These are phyloP conservation scores for Neltuma alba DNA, from an alignment of 306 rosid genomes.

Conservation along the genomic window DNA sequence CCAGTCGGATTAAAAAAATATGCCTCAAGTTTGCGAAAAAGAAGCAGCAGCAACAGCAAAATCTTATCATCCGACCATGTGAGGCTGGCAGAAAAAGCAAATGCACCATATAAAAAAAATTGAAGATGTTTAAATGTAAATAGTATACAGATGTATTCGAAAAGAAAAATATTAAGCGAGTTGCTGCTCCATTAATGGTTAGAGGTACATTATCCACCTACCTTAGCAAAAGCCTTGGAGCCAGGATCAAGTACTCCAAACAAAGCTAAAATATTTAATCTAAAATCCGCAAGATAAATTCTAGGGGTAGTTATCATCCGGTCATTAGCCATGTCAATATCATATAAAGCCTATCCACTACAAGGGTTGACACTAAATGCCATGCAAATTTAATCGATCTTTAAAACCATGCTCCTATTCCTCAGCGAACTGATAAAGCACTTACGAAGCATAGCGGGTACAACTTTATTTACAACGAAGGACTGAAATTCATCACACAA, in stretches of 20 bases:
- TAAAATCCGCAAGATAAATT: not conserved
- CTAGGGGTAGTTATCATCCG: not conserved
- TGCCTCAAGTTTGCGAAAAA: not conserved
- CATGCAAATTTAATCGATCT: not conserved
- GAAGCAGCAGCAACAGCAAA: too few species aligned
- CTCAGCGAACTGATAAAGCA: not conserved
- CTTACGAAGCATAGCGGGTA: not conserved
- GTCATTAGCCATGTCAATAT: not conserved
- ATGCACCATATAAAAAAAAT: not conserved
- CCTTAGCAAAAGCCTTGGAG: not conserved
- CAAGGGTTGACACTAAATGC: constrained; percentile 6
- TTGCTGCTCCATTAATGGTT: not conserved
- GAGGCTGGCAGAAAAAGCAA: too few species aligned
- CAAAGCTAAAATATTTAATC: not conserved
- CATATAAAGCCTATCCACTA: not conserved
- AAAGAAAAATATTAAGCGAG: too few species aligned
- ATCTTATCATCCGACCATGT: too few species aligned
- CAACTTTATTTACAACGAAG: constrained; percentile 38
- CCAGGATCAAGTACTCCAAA: not conserved
- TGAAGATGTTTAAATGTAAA: not conserved
- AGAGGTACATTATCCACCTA: not conserved
- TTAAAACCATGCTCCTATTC: constrained; percentile 13
- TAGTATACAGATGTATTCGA: too few species aligned
- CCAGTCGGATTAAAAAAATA: too few species aligned
- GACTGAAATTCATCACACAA: constrained; percentile 13